Evolutionary conservation across 306 rosid species (phyloP).

Genomic region (Casuarina glauca): DNA sequence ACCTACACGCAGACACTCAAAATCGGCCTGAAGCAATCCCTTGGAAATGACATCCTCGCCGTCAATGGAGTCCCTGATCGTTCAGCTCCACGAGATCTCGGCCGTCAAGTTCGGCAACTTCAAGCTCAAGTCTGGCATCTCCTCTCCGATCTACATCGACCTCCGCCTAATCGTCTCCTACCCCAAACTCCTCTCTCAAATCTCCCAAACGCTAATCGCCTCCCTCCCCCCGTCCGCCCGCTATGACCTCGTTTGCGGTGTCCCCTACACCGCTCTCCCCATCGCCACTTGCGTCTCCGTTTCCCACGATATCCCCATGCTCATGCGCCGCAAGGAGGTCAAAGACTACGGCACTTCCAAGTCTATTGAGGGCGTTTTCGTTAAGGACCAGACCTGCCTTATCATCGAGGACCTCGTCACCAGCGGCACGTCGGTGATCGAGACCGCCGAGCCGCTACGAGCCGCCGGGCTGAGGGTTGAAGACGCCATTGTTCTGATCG

Average conservation of each 20-base stretch:
- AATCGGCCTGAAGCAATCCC: not conserved
- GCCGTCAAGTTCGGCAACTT: constrained; percentile 92
- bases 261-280: constrained; percentile 90
- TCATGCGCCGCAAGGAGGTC: constrained; percentile 91
- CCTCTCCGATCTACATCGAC: constrained; percentile 87
- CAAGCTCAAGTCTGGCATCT: constrained; percentile 91
- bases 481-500: constrained; percentile 85
- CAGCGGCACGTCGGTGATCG: constrained; percentile 78
- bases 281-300: constrained; percentile 79
- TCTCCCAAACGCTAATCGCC: constrained; percentile 71
- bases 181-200: constrained; percentile 72
- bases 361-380: constrained; percentile 72
- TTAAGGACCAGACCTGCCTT: constrained; percentile 58
- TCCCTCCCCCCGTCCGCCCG: constrained; percentile 54
- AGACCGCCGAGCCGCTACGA: constrained; percentile 73
- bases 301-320: constrained; percentile 61
- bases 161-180: constrained; percentile 84
- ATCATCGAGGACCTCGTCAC: constrained; percentile 87
- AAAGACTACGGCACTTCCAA: constrained; percentile 90
- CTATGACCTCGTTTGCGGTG: constrained; percentile 77
- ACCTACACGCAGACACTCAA: not conserved
- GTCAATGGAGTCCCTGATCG: constrained; percentile 66
- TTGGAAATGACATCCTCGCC: constrained; percentile 39
- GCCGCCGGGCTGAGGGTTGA: constrained; percentile 69
- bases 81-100: constrained; percentile 78